Evolutionary conservation across 768 basidiomycete species (phyloP).

Genomic region (Strobilomyces echinocephalus): DNA sequence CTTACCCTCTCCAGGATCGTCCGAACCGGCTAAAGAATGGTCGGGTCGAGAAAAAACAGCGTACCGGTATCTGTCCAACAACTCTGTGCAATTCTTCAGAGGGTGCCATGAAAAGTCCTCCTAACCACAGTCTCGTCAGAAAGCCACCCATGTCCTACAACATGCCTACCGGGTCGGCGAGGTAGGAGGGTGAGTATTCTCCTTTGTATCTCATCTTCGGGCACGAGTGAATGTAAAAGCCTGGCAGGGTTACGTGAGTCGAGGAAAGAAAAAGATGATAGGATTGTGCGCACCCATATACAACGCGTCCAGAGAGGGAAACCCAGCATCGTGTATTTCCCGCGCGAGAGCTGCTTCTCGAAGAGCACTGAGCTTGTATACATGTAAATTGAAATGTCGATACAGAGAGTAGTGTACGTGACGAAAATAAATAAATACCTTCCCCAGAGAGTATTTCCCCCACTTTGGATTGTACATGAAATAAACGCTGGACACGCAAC

Average conservation of each 20-base stretch:
- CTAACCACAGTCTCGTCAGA: constrained; percentile 34
- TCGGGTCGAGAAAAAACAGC: constrained; percentile 64
- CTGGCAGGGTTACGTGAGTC: constrained; percentile 35
- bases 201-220: constrained; percentile 96
- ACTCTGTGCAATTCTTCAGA: constrained; percentile 49
- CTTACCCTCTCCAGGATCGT: constrained; percentile 28
- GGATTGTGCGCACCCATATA: constrained; percentile 72
- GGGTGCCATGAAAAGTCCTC: constrained; percentile 78
- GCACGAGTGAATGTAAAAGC: constrained; percentile 90
- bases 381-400: neutral
- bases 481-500: constrained; percentile 80
- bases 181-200: constrained; percentile 83
- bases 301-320: constrained; percentile 54
- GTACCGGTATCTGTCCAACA: constrained; percentile 67
- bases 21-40: constrained; percentile 40
- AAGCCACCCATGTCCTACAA: neutral
- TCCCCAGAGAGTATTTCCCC: constrained; percentile 71
- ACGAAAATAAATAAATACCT: constrained; percentile 39
- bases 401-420: neutral
- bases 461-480: constrained; percentile 81
- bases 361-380: constrained; percentile 70
- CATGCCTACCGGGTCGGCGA: constrained; percentile 72
- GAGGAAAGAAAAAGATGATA: neutral
- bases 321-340: constrained; percentile 72
- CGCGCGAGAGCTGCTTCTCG: constrained; percentile 70